Percentiles rank a stretch among this genome's conserved stretches.
phyloP scores from a whole-genome alignment of 2,329 filamentous ascomycete species.

The Calonectria ilicicola region DNA sequence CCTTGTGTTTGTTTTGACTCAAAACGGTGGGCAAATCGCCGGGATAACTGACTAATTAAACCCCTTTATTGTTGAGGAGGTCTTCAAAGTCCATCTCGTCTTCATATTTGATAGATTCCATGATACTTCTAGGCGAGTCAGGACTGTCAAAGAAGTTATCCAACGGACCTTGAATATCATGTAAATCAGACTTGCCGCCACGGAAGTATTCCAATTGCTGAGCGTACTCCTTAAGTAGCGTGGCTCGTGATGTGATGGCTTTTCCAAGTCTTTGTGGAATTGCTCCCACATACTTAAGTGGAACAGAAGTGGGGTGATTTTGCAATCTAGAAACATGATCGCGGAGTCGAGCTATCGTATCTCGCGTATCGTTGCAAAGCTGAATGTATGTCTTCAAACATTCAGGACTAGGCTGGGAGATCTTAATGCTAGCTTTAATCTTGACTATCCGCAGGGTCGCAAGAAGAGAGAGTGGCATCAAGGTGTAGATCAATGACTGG shows the following conservation, averaged over 20 bases:
- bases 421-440: background rate
- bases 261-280: background rate
- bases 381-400: background rate
- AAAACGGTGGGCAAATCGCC: background rate
- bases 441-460: background rate
- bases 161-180: background rate
- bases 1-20: background rate
- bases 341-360: background rate
- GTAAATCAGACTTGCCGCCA: background rate
- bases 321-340: background rate
- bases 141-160: background rate
- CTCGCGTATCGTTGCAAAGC: background rate
- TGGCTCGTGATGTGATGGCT: background rate
- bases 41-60: background rate
- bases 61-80: background rate
- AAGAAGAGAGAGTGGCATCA: slow-evolving; percentile 4
- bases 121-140: background rate
- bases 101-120: background rate
- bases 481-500: background rate
- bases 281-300: background rate
- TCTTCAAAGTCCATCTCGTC: slow-evolving; percentile 4
- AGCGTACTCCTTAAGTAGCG: background rate
- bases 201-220: background rate
- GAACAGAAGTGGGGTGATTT: background rate
- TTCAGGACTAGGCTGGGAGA: background rate